A percentile compares a stretch with the other conserved stretches of the same genome.
phyloP scores from a whole-genome alignment of 257 asterid genomes.

The Capsicum rhomboideum region DNA sequence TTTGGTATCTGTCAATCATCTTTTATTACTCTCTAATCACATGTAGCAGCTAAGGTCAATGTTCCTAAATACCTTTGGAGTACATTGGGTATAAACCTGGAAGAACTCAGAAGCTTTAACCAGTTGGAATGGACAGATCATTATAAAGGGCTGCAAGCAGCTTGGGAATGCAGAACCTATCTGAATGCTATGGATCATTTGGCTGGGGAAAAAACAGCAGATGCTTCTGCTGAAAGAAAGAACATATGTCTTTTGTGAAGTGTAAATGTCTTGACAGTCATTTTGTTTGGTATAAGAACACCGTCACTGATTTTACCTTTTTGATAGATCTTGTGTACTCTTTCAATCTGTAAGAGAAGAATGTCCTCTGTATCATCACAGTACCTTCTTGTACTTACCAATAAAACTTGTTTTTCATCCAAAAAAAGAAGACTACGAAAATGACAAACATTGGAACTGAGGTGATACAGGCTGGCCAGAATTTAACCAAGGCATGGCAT shows the following conservation, averaged over 20 bases:
- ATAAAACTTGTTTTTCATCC: neutral
- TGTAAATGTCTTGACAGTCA: neutral
- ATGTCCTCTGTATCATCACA: neutral
- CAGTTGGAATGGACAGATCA: neutral
- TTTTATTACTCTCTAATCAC: neutral
- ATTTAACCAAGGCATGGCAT: neutral
- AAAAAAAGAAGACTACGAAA: neutral
- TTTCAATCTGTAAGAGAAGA: neutral
- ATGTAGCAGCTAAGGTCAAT: neutral
- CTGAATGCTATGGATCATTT: neutral
- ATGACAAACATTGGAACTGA: neutral
- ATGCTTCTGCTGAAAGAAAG: neutral
- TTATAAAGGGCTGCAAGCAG: neutral
- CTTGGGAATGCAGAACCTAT: neutral
- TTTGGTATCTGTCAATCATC: neutral
- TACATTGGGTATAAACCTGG: neutral
- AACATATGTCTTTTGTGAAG: neutral
- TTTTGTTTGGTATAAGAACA: neutral
- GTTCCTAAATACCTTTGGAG: neutral
- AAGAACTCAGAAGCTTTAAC: neutral
- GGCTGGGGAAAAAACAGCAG: neutral
- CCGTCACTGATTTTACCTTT: neutral
- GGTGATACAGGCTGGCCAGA: neutral
- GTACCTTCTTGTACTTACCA: neutral
- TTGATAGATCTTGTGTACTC: neutral